These are phyloP conservation scores for Hypoxylon sp. DNA, from an alignment of 2,329 filamentous ascomycete species.

Conservation along the genomic window DNA sequence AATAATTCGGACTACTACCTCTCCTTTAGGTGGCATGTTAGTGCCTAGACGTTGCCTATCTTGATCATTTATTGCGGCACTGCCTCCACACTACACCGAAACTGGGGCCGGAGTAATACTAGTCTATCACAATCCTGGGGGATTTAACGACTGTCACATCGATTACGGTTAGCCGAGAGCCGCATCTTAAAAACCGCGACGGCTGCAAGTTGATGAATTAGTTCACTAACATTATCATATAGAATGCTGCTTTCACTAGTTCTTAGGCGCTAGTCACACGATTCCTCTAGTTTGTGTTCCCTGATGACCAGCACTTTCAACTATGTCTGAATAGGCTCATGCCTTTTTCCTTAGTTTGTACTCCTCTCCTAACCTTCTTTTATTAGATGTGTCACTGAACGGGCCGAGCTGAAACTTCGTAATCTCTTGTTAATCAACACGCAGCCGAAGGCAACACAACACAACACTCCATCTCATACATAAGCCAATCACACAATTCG, in stretches of 20 bases:
- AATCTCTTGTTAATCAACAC: constrained; percentile 3
- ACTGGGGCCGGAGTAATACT: constrained; percentile 2
- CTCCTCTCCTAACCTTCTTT: not conserved
- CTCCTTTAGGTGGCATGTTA: not conserved
- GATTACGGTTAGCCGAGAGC: constrained; percentile 7
- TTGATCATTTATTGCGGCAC: constrained; percentile 7
- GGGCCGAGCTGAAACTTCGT: constrained; percentile 8
- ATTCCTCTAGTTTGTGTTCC: not conserved
- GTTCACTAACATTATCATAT: not conserved
- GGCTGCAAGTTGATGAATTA: not conserved
- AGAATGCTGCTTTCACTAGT: not conserved
- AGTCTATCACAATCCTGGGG: not conserved
- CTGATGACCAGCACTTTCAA: not conserved
- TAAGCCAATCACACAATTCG: not conserved
- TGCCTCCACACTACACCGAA: constrained; percentile 11
- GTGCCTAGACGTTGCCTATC: not conserved
- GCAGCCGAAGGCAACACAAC: not conserved
- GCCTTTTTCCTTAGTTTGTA: not conserved
- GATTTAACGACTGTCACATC: not conserved
- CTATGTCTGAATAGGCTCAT: not conserved
- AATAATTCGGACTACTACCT: constrained; percentile 7
- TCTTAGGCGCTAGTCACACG: not conserved
- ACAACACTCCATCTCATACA: not conserved
- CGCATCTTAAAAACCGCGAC: not conserved
- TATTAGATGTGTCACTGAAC: constrained; percentile 5